Base-by-base conservation (phyloP, 805 yeast species). In the Yarrowia hollandica region DNA sequence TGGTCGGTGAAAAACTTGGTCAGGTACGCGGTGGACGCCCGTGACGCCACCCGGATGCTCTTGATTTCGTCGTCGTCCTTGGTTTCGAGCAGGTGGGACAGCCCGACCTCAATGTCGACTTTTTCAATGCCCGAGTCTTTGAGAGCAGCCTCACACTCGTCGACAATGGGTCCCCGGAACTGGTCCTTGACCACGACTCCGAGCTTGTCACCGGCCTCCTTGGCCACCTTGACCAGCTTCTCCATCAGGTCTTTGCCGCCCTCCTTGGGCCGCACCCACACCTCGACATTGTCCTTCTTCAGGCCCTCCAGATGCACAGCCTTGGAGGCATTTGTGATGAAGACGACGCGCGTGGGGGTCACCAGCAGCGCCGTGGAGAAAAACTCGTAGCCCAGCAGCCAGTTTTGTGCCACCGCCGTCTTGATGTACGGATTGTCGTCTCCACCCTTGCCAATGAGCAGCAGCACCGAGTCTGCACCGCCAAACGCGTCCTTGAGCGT, bases 361-460 rank as follows among this genome's bases (percentile, higher is more conserved):
- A 91, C 74, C 54, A 79, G 82, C 57, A 92, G 73, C 26, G 84
- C 83, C 1, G 97, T 90, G 54, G 94, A 94, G n/a, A 96, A 95
- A 69, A 92, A 92, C 70, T 94, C 98, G 70, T 91, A 92, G 4
- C 97, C 96, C 50, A 92, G 74, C 58, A 92, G 75, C 98, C 98
- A 92, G 56, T 84, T 86, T 62, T 66, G 41, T 2, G 62, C 73
- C 42, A 87, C 85, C 0, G 96, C 84, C 11, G 96, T 85, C 72
- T 89, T 89, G 69, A 87, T 90, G 72, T 89, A 90, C 48, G 96
- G 95, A 70, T 90, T 87, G 64, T 87, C 92, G 62, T 88, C 94
- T 69, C 89, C 90, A 41, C 88, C 77, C 7, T 96, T 87, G 11
- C 97, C 98, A 46, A 87, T 85, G 12, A 88, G 82, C 44, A 88